Evolutionary conservation across 2,329 filamentous ascomycete genomes (phyloP), one percentile per base, ranked within the genome.

Genomic region (Xylaria sp.): DNA sequence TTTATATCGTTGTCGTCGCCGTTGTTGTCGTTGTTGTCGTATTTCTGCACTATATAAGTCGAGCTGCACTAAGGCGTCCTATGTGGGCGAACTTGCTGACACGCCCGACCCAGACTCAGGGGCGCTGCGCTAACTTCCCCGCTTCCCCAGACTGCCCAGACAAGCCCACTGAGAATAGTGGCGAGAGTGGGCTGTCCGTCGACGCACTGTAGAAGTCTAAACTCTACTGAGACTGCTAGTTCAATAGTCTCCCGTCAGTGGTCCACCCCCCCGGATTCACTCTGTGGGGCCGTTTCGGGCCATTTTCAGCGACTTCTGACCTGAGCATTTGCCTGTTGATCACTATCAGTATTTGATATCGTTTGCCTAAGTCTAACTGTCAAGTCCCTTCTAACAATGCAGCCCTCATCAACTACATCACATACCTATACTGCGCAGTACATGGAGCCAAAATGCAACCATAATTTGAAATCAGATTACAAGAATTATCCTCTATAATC

Each of bases 91-190:
- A 28, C 34, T 34, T 57, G 23, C 57, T 57, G 34, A 46, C 39
- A 46, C 39, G 50, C 28, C 8, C 1, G 34, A 55, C 51, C 66
- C 62, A 66, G 69, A 63, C 63, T 69, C 65, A 66, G 58, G 57
- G 65, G 50, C 39, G 25, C 31, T 20, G 7, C 62, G 44, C 67
- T 63, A 67, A 59, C 31, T 37, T 54, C 69, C 64, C 69, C 69
- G 61, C 69, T 72, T 72, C 69, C 69, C 69, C 69, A 66, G 69
- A 72, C 54, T 72, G 67, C 69, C 69, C 69, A 66, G 69, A 72
- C 54, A 46, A n/a, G 48, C 50, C 31, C 41, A 64, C 64, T 61
- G 55, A 20, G 61, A 65, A 41, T 62, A 44, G 68, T 68, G 65
- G 57, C 58, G n/a, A 57, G 48, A 34, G 58, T 57, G 65, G 51